phyloP scores from a whole-genome alignment of 805 yeast species.

The Komagataella kurtzmanii region DNA sequence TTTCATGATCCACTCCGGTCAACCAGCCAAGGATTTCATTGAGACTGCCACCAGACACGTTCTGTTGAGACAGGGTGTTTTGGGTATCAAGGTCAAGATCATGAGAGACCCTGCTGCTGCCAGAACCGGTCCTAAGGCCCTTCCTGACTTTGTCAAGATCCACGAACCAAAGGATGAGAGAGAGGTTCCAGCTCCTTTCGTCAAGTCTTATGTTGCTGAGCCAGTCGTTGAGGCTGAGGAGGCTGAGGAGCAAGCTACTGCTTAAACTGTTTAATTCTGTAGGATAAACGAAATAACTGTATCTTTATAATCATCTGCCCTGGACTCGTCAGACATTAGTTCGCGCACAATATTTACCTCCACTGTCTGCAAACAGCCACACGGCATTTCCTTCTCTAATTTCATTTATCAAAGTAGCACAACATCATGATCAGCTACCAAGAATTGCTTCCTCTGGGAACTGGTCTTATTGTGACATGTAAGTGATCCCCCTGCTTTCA shows the following conservation, averaged over 20 bases:
- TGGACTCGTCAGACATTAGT: background rate
- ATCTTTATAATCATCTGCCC: background rate
- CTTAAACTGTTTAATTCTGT: background rate
- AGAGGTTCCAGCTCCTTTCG: slow-evolving; percentile 66
- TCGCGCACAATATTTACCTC: background rate
- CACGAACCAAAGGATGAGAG: slow-evolving; percentile 93
- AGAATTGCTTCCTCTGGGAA: slow-evolving; percentile 29
- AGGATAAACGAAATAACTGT: background rate
- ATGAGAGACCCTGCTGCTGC: slow-evolving; percentile 95
- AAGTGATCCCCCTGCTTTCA: slow-evolving; percentile 1
- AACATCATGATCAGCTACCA: background rate
- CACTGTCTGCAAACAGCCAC: background rate
- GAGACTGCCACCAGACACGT: slow-evolving; percentile 99
- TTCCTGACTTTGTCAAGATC: slow-evolving; percentile 92
- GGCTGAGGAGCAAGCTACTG: slow-evolving; percentile 23
- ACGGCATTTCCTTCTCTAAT: background rate
- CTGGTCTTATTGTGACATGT: slow-evolving; percentile 20
- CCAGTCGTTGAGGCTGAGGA: slow-evolving; percentile 20
- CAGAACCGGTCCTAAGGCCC: slow-evolving; percentile 76
- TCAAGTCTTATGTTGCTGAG: slow-evolving; percentile 54
- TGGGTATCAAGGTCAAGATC: slow-evolving; percentile 98
- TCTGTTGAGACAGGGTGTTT: slow-evolving; percentile 98
- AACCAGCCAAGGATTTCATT: slow-evolving; percentile 97
- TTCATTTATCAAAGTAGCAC: background rate
- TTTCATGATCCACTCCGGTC: slow-evolving; percentile 99